Base-by-base conservation (phyloP, 2,329 filamentous ascomycete genomes). In the Bipolaris gigantea region DNA sequence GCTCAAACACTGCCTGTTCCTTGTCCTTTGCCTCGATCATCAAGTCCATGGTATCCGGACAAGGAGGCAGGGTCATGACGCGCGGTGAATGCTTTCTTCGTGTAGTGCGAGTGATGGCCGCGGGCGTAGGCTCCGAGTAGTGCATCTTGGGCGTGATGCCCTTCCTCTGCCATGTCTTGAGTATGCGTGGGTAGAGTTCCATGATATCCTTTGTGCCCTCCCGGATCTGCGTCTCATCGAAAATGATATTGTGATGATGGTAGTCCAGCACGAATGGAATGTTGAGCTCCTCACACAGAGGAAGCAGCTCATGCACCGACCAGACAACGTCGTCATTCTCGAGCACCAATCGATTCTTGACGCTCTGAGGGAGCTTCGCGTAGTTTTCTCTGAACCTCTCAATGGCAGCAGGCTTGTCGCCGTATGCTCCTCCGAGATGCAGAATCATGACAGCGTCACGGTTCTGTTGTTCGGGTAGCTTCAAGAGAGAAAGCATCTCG, bases 11-110 rank as follows among this genome's bases (percentile, higher is more conserved):
- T 0, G 93, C 92, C 73, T 97, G 93, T 72, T 97, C 93, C 75
- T 97, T 97, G 70, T 97, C 93, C 73, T 97, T 97, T 43, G 93
- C 93, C 76, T 97, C 93, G 56, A 97, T 97, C 93, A 97, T 97
- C n/a, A 97, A 80, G 69, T 97, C 93, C 88, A 95, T 94, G 30
- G 89, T 86, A 1, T 84, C 78, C 4, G 86, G 81, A 65, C 93
- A 97, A 0, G 93, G 92, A 0, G 93, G 93, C 0, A 97, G 75
- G 0, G 86, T 89, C 60, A 82, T 81, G 1, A 96, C 91, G 8
- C 93, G 84, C 0, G 90, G 82, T 33, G 86, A 91, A 69, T 97
- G 93, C 74, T 96, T 97, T 54, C 93, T 83, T 25, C 92, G 81
- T 61, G 96, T 88, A 0, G 85, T 83, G 0, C 83, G 83, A 0